Percentiles rank a stretch among this genome's conserved stretches.
These are phyloP conservation scores for Aspergillus asperescens DNA, from an alignment of 495 filamentous ascomycete genomes.

Conservation along the genomic window DNA sequence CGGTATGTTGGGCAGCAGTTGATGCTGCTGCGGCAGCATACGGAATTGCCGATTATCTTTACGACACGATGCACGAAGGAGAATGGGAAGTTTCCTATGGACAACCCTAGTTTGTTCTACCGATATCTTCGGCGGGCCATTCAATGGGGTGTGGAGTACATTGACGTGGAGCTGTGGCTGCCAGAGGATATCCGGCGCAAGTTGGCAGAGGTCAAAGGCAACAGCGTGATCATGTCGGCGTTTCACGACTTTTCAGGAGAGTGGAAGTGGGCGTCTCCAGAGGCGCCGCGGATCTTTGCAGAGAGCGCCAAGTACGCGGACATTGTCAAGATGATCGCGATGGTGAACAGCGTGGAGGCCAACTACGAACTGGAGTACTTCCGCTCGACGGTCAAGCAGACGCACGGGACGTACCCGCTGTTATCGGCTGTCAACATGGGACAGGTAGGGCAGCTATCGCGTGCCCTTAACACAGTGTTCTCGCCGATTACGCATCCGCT, in stretches of 20 bases:
- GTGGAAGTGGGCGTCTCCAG: conserved; percentile 72
- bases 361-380: conserved; percentile 88
- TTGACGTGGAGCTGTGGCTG: conserved; percentile 81
- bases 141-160: conserved; percentile 82
- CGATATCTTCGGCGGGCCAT: conserved; percentile 72
- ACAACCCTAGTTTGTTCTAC: conserved; percentile 66
- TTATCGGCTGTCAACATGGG: conserved; percentile 86
- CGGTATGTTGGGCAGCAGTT: conserved; percentile 81
- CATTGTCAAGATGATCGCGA: conserved; percentile 84
- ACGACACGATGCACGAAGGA: conserved; percentile 75
- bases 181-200: conserved; percentile 65
- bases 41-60: conserved; percentile 80
- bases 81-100: conserved; percentile 79
- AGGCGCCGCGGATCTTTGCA: conserved; percentile 62
- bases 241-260: conserved; percentile 81
- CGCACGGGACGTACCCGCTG: conserved; percentile 58
- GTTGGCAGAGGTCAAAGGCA: conserved; percentile 64
- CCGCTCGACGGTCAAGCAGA: conserved; percentile 64
- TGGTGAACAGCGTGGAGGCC: conserved; percentile 69
- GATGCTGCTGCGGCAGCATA: conserved; percentile 74
- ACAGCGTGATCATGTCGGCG: conserved; percentile 76
- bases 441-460: conserved; percentile 72
- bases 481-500: conserved; percentile 82
- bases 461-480: conserved; percentile 75
- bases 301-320: conserved; percentile 70